phyloP scores from a whole-genome alignment of 805 yeast species.

The Allodekkera sacchari region DNA sequence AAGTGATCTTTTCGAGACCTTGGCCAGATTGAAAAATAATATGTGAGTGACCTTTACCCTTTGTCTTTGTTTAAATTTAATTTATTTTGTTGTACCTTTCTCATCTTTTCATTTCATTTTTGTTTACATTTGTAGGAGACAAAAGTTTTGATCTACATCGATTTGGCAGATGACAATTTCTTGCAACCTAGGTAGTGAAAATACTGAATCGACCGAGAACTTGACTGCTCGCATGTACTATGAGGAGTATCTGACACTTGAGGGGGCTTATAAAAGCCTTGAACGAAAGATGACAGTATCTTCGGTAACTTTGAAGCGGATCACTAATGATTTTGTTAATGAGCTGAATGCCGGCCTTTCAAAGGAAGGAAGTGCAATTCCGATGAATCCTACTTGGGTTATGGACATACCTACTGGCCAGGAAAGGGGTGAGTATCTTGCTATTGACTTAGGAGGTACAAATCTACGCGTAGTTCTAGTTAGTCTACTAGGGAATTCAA shows the following conservation, averaged over 20 bases:
- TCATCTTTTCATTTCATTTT: neutral
- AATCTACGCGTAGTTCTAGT: conserved; percentile 89
- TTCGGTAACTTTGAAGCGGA: conserved; percentile 48
- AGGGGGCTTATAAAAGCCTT: conserved; percentile 35
- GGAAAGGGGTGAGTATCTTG: conserved; percentile 84
- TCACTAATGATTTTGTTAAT: conserved; percentile 65
- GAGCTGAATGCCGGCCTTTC: conserved; percentile 81
- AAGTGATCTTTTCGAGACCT: conserved; percentile 27
- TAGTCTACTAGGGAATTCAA: conserved; percentile 70
- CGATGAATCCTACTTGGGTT: conserved; percentile 98
- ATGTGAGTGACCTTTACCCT: conserved; percentile 15
- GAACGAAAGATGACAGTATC: conserved; percentile 59
- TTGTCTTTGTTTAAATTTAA: conserved; percentile 2
- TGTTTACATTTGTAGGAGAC: neutral
- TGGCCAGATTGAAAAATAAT: conserved; percentile 30
- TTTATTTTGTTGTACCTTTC: neutral
- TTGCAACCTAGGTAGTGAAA: too few species aligned
- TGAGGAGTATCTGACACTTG: too few species aligned
- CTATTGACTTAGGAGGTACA: conserved; percentile 96
- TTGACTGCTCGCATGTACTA: too few species aligned
- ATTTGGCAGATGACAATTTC: too few species aligned
- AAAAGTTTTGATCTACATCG: too few species aligned
- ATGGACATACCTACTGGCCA: conserved; percentile 87
- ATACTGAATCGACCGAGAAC: too few species aligned
- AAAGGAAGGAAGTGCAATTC: conserved; percentile 74